These are phyloP conservation scores for Ilex paraguariensis DNA, from an alignment of 305 asterid species.

Conservation along the genomic window DNA sequence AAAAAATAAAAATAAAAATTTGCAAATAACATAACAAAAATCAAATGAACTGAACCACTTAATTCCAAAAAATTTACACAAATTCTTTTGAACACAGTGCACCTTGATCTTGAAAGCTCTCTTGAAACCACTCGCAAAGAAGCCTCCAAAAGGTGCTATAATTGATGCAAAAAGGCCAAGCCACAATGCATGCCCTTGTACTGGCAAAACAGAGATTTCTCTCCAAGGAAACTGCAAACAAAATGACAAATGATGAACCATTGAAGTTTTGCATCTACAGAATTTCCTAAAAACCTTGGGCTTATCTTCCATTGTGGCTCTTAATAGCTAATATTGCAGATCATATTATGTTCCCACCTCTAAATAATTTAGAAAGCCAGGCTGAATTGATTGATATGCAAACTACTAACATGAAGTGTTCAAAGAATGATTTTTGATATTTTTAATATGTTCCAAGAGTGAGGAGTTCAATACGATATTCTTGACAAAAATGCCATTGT, in stretches of 20 bases:
- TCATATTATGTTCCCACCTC: too few species aligned
- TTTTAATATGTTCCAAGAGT: too few species aligned
- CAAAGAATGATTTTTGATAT: too few species aligned
- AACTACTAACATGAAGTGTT: too few species aligned
- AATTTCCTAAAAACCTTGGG: too few species aligned
- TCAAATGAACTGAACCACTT: neutral
- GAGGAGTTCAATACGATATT: too few species aligned
- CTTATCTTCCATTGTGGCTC: too few species aligned
- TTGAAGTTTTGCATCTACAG: neutral
- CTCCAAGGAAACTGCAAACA: slow-evolving; percentile 78
- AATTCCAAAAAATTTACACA: too few species aligned
- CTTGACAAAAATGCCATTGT: too few species aligned
- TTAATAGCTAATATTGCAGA: too few species aligned
- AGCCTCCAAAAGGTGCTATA: slow-evolving; percentile 98
- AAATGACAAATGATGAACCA: slow-evolving; percentile 6
- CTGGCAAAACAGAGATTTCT: slow-evolving; percentile 71
- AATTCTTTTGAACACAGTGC: neutral
- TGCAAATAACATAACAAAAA: neutral
- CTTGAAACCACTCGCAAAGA: slow-evolving; percentile 97
- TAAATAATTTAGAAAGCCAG: too few species aligned
- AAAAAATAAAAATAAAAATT: slow-evolving; percentile 4
- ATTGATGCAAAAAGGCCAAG: slow-evolving; percentile 95
- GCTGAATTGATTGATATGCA: too few species aligned
- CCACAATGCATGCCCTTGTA: slow-evolving; percentile 87
- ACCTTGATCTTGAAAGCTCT: slow-evolving; percentile 93